These are phyloP conservation scores for Oidium heveae DNA, from an alignment of 2,329 filamentous ascomycete species.

Conservation along the genomic window DNA sequence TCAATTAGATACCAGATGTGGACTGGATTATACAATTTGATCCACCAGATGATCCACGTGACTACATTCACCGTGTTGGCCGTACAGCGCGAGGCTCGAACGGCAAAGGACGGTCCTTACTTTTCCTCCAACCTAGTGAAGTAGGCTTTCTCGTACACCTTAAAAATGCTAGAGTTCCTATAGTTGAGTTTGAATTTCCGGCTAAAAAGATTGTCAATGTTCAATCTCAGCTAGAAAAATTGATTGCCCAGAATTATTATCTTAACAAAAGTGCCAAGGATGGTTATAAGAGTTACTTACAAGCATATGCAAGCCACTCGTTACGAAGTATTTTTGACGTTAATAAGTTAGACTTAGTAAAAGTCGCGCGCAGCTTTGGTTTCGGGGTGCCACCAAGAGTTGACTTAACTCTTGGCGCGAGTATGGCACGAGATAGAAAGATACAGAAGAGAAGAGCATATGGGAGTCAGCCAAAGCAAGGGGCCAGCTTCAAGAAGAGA, in stretches of 20 bases:
- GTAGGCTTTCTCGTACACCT: constrained; percentile 80
- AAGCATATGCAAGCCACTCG: constrained; percentile 77
- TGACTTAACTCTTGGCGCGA: constrained; percentile 53
- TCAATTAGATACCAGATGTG: constrained; percentile 52
- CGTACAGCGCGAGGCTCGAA: constrained; percentile 72
- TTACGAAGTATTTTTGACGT: constrained; percentile 68
- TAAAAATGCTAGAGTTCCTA: constrained; percentile 72
- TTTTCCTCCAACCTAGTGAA: constrained; percentile 84
- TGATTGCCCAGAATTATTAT: constrained; percentile 91
- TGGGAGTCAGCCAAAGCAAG: constrained; percentile 52
- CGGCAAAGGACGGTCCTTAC: constrained; percentile 63
- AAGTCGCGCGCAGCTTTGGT: constrained; percentile 65
- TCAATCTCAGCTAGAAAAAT: constrained; percentile 74
- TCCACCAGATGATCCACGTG: constrained; percentile 68
- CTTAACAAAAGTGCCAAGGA: constrained; percentile 66
- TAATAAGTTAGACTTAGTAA: constrained; percentile 55
- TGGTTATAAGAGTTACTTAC: constrained; percentile 70
- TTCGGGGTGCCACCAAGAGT: constrained; percentile 55
- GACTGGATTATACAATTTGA: constrained; percentile 96
- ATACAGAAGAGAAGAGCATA: constrained; percentile 40
- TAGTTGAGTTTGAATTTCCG: constrained; percentile 92
- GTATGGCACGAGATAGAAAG: constrained; percentile 52
- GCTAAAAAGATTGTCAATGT: constrained; percentile 77
- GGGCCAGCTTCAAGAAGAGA: constrained; percentile 14
- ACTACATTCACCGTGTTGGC: constrained; percentile 90